Evolutionary conservation across 2,329 filamentous ascomycete genomes (phyloP), one percentile per base, ranked within the genome.

Genomic region (Elsinoe fawcettii): DNA sequence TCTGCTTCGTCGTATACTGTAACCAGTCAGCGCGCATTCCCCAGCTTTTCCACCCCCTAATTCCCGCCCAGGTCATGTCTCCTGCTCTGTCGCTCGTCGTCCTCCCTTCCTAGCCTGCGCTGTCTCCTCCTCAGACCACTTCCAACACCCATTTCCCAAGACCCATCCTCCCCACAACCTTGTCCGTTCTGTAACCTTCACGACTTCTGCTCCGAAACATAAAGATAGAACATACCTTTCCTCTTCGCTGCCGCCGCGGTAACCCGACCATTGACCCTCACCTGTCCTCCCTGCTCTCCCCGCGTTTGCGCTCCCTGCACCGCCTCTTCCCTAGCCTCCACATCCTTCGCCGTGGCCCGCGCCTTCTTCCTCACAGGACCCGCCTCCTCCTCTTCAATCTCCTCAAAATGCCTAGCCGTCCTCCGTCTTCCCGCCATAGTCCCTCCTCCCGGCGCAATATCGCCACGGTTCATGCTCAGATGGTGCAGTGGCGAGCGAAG

Each of bases 1-100:
- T 74, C 75, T 32, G 75, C 67, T 63, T 77, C 74, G 18, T 74
- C 71, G 60, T 75, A 75, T 70, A 68, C 44, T 63, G 63, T 66
- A 30, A 61, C 27, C 62, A 36, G 49, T 37, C 12, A 23, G 22
- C 23, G 57, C 46, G 39, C 55, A 59, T 25, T 8, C 46, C 7
- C 20, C 22, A 8, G 11, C n/a, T n/a, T n/a, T n/a, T n/a, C n/a
- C n/a, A n/a, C n/a, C n/a, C n/a, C n/a, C n/a, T n/a, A n/a, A n/a
- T n/a, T n/a, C n/a, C n/a, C n/a, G n/a, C n/a, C n/a, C n/a, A n/a
- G n/a, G n/a, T n/a, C n/a, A n/a, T n/a, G n/a, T n/a, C n/a, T n/a
- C n/a, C n/a, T n/a, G n/a, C n/a, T n/a, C n/a, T n/a, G n/a, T n/a
- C n/a, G n/a, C n/a, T n/a, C n/a, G n/a, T n/a, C n/a, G n/a, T n/a